A percentile compares a stretch with the other conserved stretches of the same genome.
Evolutionary conservation across 768 basidiomycete genomes (phyloP).

Genomic region (Psilocybe sp.): DNA sequence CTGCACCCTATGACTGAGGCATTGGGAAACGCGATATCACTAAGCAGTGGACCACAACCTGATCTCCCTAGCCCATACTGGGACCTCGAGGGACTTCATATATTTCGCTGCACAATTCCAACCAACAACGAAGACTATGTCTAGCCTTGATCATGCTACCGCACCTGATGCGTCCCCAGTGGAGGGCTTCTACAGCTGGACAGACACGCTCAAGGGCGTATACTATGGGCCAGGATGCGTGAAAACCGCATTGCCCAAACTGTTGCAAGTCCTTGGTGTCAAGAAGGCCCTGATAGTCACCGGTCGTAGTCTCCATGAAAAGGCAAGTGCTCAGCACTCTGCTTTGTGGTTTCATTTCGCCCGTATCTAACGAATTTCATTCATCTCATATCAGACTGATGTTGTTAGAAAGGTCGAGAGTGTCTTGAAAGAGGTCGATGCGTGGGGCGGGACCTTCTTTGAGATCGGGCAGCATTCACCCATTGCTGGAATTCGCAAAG

Average conservation of each 20-base stretch:
- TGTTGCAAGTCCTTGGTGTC: constrained; percentile 50
- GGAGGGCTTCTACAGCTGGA: constrained; percentile 64
- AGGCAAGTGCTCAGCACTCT: constrained; percentile 37
- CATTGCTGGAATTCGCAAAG: constrained; percentile 59
- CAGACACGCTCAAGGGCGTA: constrained; percentile 63
- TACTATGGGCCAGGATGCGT: constrained; percentile 73
- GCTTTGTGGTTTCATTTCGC: background rate
- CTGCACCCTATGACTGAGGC: constrained; percentile 1
- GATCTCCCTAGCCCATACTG: too few species aligned
- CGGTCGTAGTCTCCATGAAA: constrained; percentile 62
- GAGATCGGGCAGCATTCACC: constrained; percentile 76
- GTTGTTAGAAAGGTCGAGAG: constrained; percentile 53
- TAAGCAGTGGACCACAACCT: background rate
- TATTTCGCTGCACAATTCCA: too few species aligned
- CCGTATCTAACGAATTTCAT: background rate
- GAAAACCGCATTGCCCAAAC: constrained; percentile 58
- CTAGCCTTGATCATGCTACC: constrained; percentile 21
- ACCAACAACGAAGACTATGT: constrained; percentile 17
- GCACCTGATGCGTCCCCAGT: constrained; percentile 21
- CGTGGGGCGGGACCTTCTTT: constrained; percentile 67
- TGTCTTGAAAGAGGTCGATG: constrained; percentile 52
- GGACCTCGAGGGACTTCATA: too few species aligned
- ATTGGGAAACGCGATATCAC: constrained; percentile 1
- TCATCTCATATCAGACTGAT: constrained; percentile 44
- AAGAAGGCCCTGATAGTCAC: constrained; percentile 72